These are phyloP conservation scores for Penicillium expansum DNA, from an alignment of 2,329 filamentous ascomycete species.

Conservation along the genomic window DNA sequence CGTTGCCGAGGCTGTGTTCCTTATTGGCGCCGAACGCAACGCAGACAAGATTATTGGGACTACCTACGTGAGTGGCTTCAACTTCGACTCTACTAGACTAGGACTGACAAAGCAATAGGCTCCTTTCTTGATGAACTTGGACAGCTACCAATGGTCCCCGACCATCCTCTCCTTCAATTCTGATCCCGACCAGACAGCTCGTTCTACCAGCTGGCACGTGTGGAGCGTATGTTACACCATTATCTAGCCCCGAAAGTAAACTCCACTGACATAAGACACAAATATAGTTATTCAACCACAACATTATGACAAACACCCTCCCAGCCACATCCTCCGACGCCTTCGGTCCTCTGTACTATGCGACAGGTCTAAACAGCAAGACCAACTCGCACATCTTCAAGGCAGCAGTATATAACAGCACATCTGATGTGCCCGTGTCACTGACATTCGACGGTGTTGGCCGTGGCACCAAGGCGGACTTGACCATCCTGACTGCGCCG, in stretches of 20 bases:
- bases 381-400: conserved; percentile 45
- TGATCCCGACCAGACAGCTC: conserved; percentile 28
- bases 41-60: conserved; percentile 30
- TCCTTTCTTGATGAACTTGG: conserved; percentile 30
- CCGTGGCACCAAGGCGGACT: conserved; percentile 31
- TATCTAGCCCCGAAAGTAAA: conserved; percentile 1
- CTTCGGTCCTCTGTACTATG: conserved; percentile 48
- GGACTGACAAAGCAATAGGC: conserved; percentile 17
- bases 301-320: conserved; percentile 47
- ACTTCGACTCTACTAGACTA: fast-evolving
- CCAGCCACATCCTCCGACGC: conserved; percentile 39
- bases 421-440: conserved; percentile 35
- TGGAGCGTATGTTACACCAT: conserved; percentile 28
- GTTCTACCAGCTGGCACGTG: conserved; percentile 30
- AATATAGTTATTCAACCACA: conserved; percentile 41
- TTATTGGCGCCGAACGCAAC: conserved; percentile 65
- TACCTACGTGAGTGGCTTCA: conserved; percentile 23
- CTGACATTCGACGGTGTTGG: conserved; percentile 38
- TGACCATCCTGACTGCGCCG: conserved; percentile 46
- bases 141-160: conserved; percentile 31
- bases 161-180: conserved; percentile 33
- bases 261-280: conserved; percentile 29
- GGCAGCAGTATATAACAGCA: conserved; percentile 51
- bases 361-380: conserved; percentile 41
- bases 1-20: conserved; percentile 63